Percentiles rank a stretch among this genome's conserved stretches.
These are phyloP conservation scores for Yamadazyma songkhlaensis DNA, from an alignment of 1,139 yeast species.

Conservation along the genomic window DNA sequence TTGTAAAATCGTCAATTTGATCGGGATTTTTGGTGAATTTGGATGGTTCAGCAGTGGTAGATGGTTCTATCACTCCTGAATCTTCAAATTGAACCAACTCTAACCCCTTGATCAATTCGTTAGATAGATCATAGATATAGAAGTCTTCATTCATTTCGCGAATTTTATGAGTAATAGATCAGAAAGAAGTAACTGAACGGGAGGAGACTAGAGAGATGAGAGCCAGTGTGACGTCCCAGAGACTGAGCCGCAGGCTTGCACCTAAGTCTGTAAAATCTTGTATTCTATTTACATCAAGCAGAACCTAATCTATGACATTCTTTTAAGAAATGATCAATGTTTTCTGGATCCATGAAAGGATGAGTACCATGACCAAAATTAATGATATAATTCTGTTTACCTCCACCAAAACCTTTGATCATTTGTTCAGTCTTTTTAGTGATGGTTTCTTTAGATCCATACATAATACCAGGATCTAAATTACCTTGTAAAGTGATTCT, in stretches of 20 bases:
- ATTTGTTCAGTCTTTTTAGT: slow-evolving; percentile 77
- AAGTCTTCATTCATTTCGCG: slow-evolving; percentile 20
- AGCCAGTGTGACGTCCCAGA: too few species aligned
- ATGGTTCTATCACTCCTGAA: not conserved
- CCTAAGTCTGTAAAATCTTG: too few species aligned
- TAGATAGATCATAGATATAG: slow-evolving; percentile 53
- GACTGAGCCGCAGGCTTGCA: too few species aligned
- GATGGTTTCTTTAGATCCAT: slow-evolving; percentile 82
- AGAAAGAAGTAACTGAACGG: too few species aligned
- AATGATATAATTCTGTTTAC: slow-evolving; percentile 84
- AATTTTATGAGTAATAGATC: not conserved
- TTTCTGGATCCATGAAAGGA: slow-evolving; percentile 94
- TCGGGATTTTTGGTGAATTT: not conserved
- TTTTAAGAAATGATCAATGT: slow-evolving; percentile 75
- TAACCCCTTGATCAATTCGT: slow-evolving; percentile 43
- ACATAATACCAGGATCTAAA: slow-evolving; percentile 91
- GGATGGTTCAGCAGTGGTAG: not conserved
- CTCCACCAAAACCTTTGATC: slow-evolving; percentile 90
- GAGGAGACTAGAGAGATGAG: too few species aligned
- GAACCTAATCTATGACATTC: slow-evolving; percentile 83
- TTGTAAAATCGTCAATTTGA: slow-evolving; percentile 47
- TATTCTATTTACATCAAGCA: slow-evolving; percentile 11
- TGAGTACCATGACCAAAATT: slow-evolving; percentile 98
- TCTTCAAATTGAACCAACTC: slow-evolving; percentile 48
- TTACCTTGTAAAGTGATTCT: slow-evolving; percentile 89